Evolutionary conservation across 129 eudicot species (phyloP).

Genomic region (Rutidosis leptorrhynchoides): DNA sequence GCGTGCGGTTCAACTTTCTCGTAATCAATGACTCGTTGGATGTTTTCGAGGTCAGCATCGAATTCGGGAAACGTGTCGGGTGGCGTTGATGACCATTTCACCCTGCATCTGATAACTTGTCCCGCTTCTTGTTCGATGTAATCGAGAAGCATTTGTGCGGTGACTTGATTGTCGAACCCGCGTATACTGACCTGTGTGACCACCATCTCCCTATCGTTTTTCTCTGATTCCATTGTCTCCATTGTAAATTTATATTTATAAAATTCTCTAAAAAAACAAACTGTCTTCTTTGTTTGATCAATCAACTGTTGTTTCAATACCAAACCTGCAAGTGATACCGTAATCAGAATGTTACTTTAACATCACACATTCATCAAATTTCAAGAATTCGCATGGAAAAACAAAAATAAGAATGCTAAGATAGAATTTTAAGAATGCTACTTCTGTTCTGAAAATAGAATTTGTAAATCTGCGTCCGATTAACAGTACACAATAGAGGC

Average conservation of each 20-base stretch:
- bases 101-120: conserved; percentile 49
- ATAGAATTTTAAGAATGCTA: too few species aligned
- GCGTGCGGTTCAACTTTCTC: conserved; percentile 66
- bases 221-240: conserved; percentile 54
- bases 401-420: not conserved
- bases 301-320: not conserved
- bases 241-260: too few species aligned
- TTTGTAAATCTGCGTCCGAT: not conserved
- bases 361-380: not conserved
- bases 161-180: conserved; percentile 44
- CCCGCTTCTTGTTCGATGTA: conserved; percentile 53
- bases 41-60: conserved; percentile 21
- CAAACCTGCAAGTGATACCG: conserved; percentile 13
- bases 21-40: conserved; percentile 32
- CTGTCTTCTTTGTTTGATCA: conserved; percentile 4
- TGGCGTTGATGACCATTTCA: conserved; percentile 72
- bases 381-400: not conserved
- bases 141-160: conserved; percentile 48
- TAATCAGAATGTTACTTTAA: not conserved
- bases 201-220: conserved; percentile 33
- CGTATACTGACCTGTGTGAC: conserved; percentile 58
- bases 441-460: not conserved
- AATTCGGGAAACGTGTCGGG: conserved; percentile 51
- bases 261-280: not conserved
- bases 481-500: not conserved